phyloP scores from a whole-genome alignment of 1,284 basidiomycete species.

The Mycosarcoma mackinlayi region DNA sequence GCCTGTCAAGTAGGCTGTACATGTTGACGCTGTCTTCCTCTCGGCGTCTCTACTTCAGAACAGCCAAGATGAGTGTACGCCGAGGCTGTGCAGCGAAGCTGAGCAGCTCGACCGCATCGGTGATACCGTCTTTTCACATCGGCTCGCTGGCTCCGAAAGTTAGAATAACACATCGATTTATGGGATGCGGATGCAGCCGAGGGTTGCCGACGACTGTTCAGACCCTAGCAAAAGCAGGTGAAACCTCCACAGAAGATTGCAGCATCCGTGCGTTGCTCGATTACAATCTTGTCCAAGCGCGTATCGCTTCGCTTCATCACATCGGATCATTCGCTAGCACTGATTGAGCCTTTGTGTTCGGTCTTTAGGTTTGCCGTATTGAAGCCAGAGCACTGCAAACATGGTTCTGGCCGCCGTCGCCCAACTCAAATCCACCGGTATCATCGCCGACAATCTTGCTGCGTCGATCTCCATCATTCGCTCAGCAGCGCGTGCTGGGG shows the following conservation, averaged over 20 bases:
- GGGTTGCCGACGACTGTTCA: neutral
- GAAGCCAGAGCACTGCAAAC: neutral
- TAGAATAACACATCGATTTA: too few species aligned
- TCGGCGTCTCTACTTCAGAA: too few species aligned
- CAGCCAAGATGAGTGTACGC: too few species aligned
- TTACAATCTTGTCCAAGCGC: neutral
- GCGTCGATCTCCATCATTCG: constrained; percentile 64
- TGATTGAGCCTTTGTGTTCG: too few species aligned
- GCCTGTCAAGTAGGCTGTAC: too few species aligned
- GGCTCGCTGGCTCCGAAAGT: too few species aligned
- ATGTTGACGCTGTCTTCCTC: too few species aligned
- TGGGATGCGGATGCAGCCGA: neutral
- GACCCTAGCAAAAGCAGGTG: neutral
- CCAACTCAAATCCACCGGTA: constrained; percentile 57
- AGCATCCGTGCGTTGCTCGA: constrained; percentile 6
- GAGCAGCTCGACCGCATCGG: too few species aligned
- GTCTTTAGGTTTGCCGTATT: too few species aligned
- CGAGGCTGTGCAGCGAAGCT: too few species aligned
- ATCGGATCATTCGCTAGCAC: neutral
- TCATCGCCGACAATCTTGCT: constrained; percentile 59
- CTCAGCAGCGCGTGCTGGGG: constrained; percentile 65
- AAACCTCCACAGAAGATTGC: constrained; percentile 5
- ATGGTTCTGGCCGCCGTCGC: constrained; percentile 64
- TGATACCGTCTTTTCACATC: too few species aligned
- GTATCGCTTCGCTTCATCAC: neutral